Conservation (phyloP, 192 early-diverging fungal species). For the Umbelopsis sp. region DNA sequence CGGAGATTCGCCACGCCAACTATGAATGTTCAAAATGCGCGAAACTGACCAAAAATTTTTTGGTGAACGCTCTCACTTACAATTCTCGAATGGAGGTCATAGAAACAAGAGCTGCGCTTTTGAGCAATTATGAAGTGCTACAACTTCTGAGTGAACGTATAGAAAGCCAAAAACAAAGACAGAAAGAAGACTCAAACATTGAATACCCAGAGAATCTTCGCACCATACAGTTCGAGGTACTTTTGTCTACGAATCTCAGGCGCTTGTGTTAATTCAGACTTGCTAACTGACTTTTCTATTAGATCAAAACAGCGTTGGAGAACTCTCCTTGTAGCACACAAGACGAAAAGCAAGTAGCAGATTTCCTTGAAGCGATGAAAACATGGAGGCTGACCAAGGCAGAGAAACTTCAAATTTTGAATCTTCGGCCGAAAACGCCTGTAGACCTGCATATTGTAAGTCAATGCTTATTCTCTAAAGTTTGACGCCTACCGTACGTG, state of each 20-base stretch:
- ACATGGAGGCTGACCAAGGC: slow-evolving; percentile 65
- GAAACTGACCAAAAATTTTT: background rate
- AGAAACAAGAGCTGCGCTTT: slow-evolving; percentile 59
- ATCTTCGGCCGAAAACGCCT: slow-evolving; percentile 62
- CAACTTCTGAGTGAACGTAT: slow-evolving; percentile 61
- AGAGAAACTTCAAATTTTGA: slow-evolving; percentile 77
- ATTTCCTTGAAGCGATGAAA: slow-evolving; percentile 47
- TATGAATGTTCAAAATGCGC: background rate
- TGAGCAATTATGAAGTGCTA: slow-evolving; percentile 74
- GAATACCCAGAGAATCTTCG: slow-evolving; percentile 65
- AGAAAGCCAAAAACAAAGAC: slow-evolving; percentile 41
- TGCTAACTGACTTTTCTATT: slow-evolving; percentile 6
- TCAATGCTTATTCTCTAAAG: background rate
- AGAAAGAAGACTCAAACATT: slow-evolving; percentile 32
- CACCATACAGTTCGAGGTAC: slow-evolving; percentile 68
- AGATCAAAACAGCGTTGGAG: slow-evolving; percentile 61
- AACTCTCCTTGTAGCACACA: slow-evolving; percentile 62
- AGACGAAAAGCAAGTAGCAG: slow-evolving; percentile 50
- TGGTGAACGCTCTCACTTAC: background rate
- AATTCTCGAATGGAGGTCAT: slow-evolving; percentile 60
- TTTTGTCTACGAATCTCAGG: background rate
- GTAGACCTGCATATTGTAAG: slow-evolving; percentile 71
- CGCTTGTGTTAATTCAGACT: background rate
- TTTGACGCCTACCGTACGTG: background rate
- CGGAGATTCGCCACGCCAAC: too few species aligned